These are phyloP conservation scores for Sisymbrium altissimum DNA, from an alignment of 345 rosid genomes.

Conservation along the genomic window DNA sequence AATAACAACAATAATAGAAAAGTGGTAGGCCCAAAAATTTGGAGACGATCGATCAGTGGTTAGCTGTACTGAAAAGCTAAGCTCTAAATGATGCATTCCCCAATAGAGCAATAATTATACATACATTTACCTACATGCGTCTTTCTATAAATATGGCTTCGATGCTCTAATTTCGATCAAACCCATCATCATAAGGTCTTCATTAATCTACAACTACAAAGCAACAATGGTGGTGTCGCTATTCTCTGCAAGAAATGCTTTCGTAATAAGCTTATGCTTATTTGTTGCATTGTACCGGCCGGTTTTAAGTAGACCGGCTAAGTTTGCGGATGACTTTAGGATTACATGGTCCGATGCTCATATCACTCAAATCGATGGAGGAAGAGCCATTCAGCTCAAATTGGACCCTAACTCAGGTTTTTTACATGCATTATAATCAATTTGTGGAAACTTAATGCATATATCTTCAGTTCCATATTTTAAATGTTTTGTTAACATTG, in stretches of 20 bases:
- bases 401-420: conserved; percentile 83
- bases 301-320: conserved; percentile 50
- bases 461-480: background rate
- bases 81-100: conserved; percentile 24
- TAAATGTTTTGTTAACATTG: background rate
- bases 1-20: conserved; percentile 30
- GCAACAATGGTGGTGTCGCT: conserved; percentile 13
- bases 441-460: background rate
- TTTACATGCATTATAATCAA: background rate
- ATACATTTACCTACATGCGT: background rate
- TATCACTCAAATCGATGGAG: conserved; percentile 66
- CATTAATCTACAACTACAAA: background rate
- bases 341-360: conserved; percentile 82
- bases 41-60: conserved; percentile 22
- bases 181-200: conserved; percentile 4
- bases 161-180: background rate
- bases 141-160: conserved; percentile 18
- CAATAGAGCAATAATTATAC: conserved; percentile 5
- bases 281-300: conserved; percentile 29
- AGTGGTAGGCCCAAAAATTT: conserved; percentile 28
- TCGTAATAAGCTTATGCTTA: conserved; percentile 19
- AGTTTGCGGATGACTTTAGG: conserved; percentile 62
- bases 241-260: conserved; percentile 21
- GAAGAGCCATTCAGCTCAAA: conserved; percentile 72
- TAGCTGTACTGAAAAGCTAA: conserved; percentile 34